Percentiles rank a stretch among this genome's conserved stretches.
phyloP scores from a whole-genome alignment of 345 rosid species.

The Eucalyptus sp. region DNA sequence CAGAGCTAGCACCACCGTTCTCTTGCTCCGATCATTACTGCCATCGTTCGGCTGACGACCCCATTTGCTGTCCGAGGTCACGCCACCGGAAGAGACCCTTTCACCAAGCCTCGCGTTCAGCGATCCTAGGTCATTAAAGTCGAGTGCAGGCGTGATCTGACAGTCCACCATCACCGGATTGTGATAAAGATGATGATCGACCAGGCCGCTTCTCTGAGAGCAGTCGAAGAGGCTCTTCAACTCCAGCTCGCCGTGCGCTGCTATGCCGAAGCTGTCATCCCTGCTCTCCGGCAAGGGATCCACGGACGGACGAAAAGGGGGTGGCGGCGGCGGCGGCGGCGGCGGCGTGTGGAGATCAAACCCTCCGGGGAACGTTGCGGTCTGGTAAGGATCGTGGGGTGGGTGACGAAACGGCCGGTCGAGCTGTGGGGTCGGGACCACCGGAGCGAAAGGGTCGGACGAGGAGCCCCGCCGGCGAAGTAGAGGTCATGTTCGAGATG shows the following conservation, averaged over 20 bases:
- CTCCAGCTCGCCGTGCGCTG: neutral
- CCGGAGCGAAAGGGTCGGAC: conserved; percentile 1
- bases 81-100: neutral
- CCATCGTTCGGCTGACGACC: neutral
- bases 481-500: neutral
- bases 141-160: neutral
- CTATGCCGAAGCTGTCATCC: neutral
- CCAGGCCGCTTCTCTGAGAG: neutral
- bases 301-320: neutral
- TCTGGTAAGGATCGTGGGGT: neutral
- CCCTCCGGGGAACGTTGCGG: neutral
- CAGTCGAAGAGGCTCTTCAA: neutral
- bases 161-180: neutral
- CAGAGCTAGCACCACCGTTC: neutral
- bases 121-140: neutral
- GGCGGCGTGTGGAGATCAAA: neutral
- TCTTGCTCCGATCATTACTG: neutral
- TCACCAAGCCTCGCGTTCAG: neutral
- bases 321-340: neutral
- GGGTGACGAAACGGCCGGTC: neutral
- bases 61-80: neutral
- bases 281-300: neutral
- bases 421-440: neutral
- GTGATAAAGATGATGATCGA: neutral
- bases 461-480: neutral